phyloP scores from a whole-genome alignment of 805 yeast genomes.

The Sugiyamaella marilandica region DNA sequence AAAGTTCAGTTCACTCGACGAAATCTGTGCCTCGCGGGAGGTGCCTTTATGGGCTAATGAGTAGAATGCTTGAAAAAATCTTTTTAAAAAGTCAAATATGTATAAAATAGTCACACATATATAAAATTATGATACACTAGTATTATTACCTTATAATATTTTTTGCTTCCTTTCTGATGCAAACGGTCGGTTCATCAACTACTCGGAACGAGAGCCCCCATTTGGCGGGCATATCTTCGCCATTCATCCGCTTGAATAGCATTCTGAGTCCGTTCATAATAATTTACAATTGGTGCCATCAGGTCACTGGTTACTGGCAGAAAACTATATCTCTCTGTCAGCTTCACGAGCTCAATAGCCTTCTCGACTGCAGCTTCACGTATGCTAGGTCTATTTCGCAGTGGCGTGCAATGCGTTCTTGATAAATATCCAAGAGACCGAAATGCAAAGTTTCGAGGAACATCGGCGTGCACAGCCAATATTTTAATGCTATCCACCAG shows the following conservation, averaged over 20 bases:
- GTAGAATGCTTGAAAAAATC: neutral
- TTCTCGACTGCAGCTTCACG: constrained; percentile 13
- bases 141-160: neutral
- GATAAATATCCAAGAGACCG: constrained; percentile 14
- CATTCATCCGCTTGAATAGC: constrained; percentile 8
- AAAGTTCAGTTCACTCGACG: constrained; percentile 88
- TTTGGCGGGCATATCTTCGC: constrained; percentile 3
- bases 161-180: neutral
- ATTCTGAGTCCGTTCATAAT: constrained; percentile 4
- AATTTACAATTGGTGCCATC: constrained; percentile 13
- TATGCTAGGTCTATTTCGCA: constrained; percentile 2
- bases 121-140: neutral
- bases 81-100: neutral
- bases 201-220: neutral
- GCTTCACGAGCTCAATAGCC: constrained; percentile 19
- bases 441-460: constrained; percentile 6
- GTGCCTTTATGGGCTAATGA: constrained; percentile 57
- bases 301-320: constrained; percentile 12
- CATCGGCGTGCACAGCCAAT: constrained; percentile 6
- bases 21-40: constrained; percentile 88
- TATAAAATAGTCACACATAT: neutral
- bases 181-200: no score
- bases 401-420: constrained; percentile 11
- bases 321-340: constrained; percentile 10
- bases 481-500: constrained; percentile 15